Conservation (phyloP, 1,284 basidiomycete species). For the Neolentinus lepideus region DNA sequence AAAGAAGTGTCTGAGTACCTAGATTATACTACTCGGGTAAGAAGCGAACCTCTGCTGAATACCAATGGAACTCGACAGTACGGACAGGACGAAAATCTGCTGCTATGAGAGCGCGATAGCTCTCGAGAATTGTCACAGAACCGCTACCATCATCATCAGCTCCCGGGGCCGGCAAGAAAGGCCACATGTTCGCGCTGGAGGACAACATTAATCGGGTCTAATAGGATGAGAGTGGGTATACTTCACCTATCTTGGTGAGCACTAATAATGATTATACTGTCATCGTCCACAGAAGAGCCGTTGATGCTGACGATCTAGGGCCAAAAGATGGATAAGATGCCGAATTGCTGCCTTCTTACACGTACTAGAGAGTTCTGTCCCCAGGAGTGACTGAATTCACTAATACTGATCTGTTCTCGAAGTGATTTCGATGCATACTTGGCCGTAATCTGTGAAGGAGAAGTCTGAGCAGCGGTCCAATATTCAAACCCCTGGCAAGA, state of each 20-base stretch:
- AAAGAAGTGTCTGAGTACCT: neutral
- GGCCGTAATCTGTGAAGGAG: conserved; percentile 49
- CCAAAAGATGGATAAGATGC: conserved; percentile 5
- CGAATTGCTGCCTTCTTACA: conserved; percentile 1
- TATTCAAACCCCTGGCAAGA: conserved; percentile 7
- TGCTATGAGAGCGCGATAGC: conserved; percentile 79
- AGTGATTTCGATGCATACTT: conserved; percentile 52
- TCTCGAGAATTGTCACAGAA: conserved; percentile 86
- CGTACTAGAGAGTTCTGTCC: conserved; percentile 85
- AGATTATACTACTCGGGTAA: neutral
- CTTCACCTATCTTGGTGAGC: conserved; percentile 87
- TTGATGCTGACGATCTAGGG: conserved; percentile 64
- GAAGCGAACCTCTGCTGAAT: conserved; percentile 72
- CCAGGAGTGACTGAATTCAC: conserved; percentile 88
- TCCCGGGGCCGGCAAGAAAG: conserved; percentile 86
- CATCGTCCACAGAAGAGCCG: conserved; percentile 54
- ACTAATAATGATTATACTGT: conserved; percentile 60
- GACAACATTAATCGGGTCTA: conserved; percentile 9
- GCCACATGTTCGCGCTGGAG: conserved; percentile 75
- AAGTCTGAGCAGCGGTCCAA: neutral
- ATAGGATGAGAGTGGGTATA: conserved; percentile 9
- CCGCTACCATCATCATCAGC: conserved; percentile 92
- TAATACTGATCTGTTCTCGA: conserved; percentile 51
- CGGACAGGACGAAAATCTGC: conserved; percentile 72
- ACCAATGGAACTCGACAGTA: conserved; percentile 94